Percentiles rank a stretch among this genome's conserved stretches.
phyloP scores from a whole-genome alignment of 495 filamentous ascomycete species.

The Tuber umbilicatum region DNA sequence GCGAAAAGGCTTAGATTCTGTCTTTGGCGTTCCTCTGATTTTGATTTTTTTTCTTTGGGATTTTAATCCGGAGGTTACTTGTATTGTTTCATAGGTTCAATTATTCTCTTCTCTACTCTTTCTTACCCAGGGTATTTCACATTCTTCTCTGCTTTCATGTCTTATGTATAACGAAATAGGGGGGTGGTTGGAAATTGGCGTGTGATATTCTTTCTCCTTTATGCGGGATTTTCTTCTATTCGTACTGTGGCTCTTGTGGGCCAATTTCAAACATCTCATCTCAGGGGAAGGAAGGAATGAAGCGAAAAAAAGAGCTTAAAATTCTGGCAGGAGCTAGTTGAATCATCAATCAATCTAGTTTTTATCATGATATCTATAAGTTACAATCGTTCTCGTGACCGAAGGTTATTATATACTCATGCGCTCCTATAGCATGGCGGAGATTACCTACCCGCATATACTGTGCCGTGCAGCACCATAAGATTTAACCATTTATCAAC shows the following conservation, averaged over 20 bases:
- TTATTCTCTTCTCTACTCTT: not conserved
- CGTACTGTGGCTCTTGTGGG: not conserved
- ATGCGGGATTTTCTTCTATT: not conserved
- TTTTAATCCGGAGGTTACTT: conserved; percentile 1
- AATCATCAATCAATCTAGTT: not conserved
- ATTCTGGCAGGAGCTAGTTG: not conserved
- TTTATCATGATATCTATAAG: not conserved
- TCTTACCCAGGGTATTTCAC: not conserved
- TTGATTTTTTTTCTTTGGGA: conserved; percentile 22
- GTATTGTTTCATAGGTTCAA: conserved; percentile 3
- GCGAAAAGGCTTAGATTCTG: conserved; percentile 36
- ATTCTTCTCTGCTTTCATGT: not conserved
- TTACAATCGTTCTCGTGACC: not conserved
- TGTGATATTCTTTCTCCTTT: not conserved
- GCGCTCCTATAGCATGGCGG: not conserved
- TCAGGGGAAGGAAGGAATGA: not conserved
- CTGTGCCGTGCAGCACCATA: not conserved
- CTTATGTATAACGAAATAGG: conserved; percentile 3
- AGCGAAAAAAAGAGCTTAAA: conserved; percentile 12
- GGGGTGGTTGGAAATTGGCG: not conserved
- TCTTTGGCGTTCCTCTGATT: conserved; percentile 21
- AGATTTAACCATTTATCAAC: not conserved
- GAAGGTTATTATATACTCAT: not conserved
- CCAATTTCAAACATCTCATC: conserved; percentile 19
- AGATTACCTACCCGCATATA: not conserved